phyloP scores from a whole-genome alignment of 73 alveolate genomes.

The Tetrahymena malaccensis region DNA sequence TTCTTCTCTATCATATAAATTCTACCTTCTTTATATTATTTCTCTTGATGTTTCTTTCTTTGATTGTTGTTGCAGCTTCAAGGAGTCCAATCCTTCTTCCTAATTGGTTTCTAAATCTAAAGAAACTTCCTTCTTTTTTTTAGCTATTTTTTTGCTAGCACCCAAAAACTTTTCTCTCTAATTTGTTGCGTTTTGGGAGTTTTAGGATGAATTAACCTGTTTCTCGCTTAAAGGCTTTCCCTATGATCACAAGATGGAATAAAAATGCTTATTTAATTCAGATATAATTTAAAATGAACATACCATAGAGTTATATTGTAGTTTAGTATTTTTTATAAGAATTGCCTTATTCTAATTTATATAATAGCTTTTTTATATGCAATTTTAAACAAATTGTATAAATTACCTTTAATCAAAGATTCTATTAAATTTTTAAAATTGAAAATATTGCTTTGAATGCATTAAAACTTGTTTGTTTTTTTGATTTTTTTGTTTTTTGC shows the following conservation, averaged over 20 bases:
- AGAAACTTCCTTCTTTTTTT: not conserved
- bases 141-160: not conserved
- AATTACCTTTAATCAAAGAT: not conserved
- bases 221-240: not conserved
- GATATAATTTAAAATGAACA: too few species aligned
- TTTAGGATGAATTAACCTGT: not conserved
- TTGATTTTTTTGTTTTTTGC: not conserved
- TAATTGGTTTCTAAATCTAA: not conserved
- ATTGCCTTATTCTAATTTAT: not conserved
- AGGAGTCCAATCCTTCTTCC: not conserved
- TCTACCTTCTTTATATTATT: not conserved
- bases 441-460: not conserved
- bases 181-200: not conserved
- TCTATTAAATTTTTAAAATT: not conserved
- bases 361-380: not conserved
- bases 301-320: not conserved
- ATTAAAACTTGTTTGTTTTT: not conserved
- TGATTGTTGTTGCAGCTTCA: not conserved
- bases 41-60: not conserved
- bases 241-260: not conserved
- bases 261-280: not conserved
- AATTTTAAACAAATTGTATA: not conserved
- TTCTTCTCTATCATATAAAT: not conserved
- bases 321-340: too few species aligned
- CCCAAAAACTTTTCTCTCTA: not conserved